Base-by-base conservation (phyloP, 2,329 filamentous ascomycete species). In the Hirsutella minnesotensis region DNA sequence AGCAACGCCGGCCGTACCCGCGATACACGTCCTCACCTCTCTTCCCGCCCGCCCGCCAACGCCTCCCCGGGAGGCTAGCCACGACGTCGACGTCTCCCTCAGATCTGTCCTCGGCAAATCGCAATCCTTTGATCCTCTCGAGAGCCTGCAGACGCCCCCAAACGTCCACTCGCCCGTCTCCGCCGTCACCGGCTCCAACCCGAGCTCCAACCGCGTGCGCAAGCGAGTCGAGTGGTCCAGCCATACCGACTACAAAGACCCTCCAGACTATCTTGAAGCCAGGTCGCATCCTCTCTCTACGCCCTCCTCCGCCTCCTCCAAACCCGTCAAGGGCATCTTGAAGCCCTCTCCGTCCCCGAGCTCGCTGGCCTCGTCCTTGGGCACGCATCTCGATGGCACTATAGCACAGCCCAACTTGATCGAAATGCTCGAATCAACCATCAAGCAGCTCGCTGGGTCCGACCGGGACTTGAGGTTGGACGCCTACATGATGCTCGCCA, bases 351-450 rank as follows among this genome's bases (percentile, higher is more conserved):
- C 70, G 43, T 70, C 60, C 56, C 65, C 61, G 8, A 72, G 70
- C 42, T 63, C 65, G 2, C 61, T 70, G 47, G 62, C 65, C 53
- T 60, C 62, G 9, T 56, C 58, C 21, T 48, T 61, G 3, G 61
- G 63, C 58, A 47, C 63, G 63, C 45, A 70, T 66, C 50, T 70
- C 65, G 52, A 62, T 53, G 56, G 56, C 21, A 46, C 54, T 33
- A 49, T 56, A 49, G 63, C 47, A 44, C 57, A 51, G 59, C 68
- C 73, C 37, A 81, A 75, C 33, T 79, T 95, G 44, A 73, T 75
- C 49, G 79, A 79, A 52, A 92, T 95, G 81, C 66, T 96, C 49
- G 85, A 94, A 52, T 94, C 86, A 1, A 79, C 87, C 5, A 74
- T 87, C 30, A 81, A 86, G 61, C 84, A 92, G 62, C 73, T 98